Evolutionary conservation across 2,329 filamentous ascomycete species (phyloP), one percentile per base, ranked within the genome.

Genomic region (Rhynchosporium agropyri): DNA sequence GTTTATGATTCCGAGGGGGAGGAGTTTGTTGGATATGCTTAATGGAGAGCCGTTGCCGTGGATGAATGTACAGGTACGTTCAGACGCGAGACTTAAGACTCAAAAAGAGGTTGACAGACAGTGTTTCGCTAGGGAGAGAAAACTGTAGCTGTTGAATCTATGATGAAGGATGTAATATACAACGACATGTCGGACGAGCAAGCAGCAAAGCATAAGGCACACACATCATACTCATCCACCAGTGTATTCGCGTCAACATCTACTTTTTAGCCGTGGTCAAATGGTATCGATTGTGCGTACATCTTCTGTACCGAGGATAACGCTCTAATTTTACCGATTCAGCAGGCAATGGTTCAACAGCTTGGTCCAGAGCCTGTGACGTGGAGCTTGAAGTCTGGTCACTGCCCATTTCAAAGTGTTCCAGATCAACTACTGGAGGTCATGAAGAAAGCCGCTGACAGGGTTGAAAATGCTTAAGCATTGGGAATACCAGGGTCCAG

Each of bases 231-330:
- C 42, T 60, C 60, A 7, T 62, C 65, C 28, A 54, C 57, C 5
- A 31, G 42, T 28, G 63, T 61, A 6, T 67, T 70, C 33, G 51
- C 53, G 6, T 54, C 65, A 5, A 58, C 59, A 6, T 67, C 65
- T 5, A 69, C 62, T 5, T 70, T 64, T 38, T 65, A 70, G 42
- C 68, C 67, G 15, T 70, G 67, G 67, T 12, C 49, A 1, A 59
- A 68, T 36, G 55, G 43, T 9, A 59, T 69, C 7, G 58, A 61
- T n/a, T 66, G 63, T 28, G 42, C 62, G 4, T 70, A 70, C 46
- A 65, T 70, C 26, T 68, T 70, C 53, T 65, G 63, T 49, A 61
- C 56, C 2, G 46, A 66, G 7, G 67, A 70, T 43, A 62, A 61
- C 10, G 67, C 64, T 9, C 46, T 70, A 26, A 62, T 61, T 20